phyloP scores from a whole-genome alignment of 345 rosid species.

The Camelina hispida region DNA sequence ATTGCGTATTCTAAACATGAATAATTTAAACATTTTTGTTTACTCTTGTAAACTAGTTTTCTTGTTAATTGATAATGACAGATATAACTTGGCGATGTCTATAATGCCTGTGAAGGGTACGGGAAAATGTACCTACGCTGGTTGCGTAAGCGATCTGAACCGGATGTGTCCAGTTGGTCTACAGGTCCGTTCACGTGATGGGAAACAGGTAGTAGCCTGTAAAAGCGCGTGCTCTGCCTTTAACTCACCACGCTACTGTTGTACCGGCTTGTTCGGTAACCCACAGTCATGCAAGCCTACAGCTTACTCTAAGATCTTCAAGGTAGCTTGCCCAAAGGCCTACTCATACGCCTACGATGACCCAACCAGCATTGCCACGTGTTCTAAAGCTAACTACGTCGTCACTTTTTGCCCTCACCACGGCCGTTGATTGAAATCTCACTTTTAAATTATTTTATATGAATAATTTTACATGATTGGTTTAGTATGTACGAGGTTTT shows the following conservation, averaged over 20 bases:
- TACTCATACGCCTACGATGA: slow-evolving; percentile 64
- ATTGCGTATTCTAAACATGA: background rate
- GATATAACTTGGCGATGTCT: slow-evolving; percentile 49
- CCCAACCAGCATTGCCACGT: slow-evolving; percentile 50
- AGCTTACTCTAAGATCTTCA: slow-evolving; percentile 52
- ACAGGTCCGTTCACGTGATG: slow-evolving; percentile 37
- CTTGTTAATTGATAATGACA: background rate
- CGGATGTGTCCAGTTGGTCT: slow-evolving; percentile 48
- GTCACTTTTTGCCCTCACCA: slow-evolving; percentile 50
- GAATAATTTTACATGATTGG: background rate
- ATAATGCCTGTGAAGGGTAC: slow-evolving; percentile 42
- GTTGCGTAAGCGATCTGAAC: slow-evolving; percentile 48
- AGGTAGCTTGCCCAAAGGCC: slow-evolving; percentile 52
- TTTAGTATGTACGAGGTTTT: slow-evolving; percentile 21
- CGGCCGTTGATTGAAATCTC: slow-evolving; percentile 32
- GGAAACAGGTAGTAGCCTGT: slow-evolving; percentile 50
- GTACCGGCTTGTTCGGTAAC: slow-evolving; percentile 50
- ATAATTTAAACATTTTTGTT: background rate
- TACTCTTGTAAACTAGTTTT: background rate
- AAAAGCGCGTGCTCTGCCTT: slow-evolving; percentile 57
- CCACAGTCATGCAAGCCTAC: slow-evolving; percentile 57
- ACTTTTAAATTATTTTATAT: background rate
- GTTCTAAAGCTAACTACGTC: slow-evolving; percentile 45
- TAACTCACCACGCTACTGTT: slow-evolving; percentile 51
- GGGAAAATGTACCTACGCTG: slow-evolving; percentile 38